Percentiles rank a stretch among this genome's conserved stretches.
Evolutionary conservation across 495 filamentous ascomycete genomes (phyloP).

Genomic region (Annulohypoxylon nitens): DNA sequence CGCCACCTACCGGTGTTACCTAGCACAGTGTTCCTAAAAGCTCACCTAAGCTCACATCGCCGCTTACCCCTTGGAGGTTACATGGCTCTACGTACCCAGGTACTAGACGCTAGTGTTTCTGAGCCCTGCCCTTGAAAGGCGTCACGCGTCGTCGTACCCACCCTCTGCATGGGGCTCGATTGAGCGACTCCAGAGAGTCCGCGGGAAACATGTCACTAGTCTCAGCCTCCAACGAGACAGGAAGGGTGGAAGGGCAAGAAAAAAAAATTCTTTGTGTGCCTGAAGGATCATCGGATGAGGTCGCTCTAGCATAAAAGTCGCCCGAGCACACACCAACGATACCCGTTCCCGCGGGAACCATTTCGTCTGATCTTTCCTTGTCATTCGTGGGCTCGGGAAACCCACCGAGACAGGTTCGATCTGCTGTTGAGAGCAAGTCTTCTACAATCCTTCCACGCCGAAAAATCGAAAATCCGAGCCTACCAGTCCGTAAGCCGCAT

Average conservation of each 20-base stretch:
- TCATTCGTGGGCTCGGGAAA: constrained; percentile 7
- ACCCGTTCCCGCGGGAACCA: constrained; percentile 10
- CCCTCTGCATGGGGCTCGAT: constrained; percentile 21
- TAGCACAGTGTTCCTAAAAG: constrained; percentile 5
- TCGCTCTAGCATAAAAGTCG: constrained; percentile 1
- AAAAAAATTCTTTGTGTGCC: constrained; percentile 17
- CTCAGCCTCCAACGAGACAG: constrained; percentile 41
- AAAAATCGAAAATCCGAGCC: constrained; percentile 3
- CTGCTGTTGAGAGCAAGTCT: constrained; percentile 16
- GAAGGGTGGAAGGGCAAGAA: neutral
- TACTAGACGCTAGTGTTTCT: constrained; percentile 26
- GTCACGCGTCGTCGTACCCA: constrained; percentile 31
- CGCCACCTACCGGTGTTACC: constrained; percentile 14
- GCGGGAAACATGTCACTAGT: constrained; percentile 39
- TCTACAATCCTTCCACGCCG: constrained; percentile 23
- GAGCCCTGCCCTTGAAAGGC: constrained; percentile 22
- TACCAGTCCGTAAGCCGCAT: constrained; percentile 38
- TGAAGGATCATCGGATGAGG: constrained; percentile 11
- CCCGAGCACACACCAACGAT: constrained; percentile 12
- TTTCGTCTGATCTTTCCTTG: constrained; percentile 17
- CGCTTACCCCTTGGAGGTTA: constrained; percentile 34
- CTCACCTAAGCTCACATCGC: constrained; percentile 36
- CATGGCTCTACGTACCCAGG: constrained; percentile 9
- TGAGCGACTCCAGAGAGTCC: constrained; percentile 16
- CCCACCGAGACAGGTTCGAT: constrained; percentile 28